Evolutionary conservation across 2,329 filamentous ascomycete species (phyloP), one percentile per base, ranked within the genome.

Genomic region (Fusarium cicatricum): DNA sequence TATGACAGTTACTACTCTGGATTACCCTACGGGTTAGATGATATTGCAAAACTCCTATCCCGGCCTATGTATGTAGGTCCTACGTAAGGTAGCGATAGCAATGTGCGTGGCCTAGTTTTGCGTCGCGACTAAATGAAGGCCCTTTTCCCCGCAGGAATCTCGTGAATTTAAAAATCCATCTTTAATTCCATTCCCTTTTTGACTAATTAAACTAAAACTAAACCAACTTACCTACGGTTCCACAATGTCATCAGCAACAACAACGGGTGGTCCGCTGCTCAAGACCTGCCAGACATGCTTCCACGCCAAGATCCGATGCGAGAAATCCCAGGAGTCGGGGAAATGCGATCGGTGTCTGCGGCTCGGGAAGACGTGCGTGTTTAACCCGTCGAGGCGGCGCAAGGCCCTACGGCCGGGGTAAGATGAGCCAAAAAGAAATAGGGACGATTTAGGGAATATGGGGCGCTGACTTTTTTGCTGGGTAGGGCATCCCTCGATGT

Each of bases 241-340:
- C 17, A 16, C 26, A 19, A 62, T 62, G 60, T 43, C 60, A 6
- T 62, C 60, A 5, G 53, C n/a, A n/a, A n/a, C n/a, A n/a, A n/a
- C n/a, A n/a, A n/a, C n/a, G n/a, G n/a, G n/a, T n/a, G 56, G 64
- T 8, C 9, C 55, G 28, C 40, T 68, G 37, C 56, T 68, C 29
- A 73, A 72, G 46, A 74, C 72, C 8, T 74, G 72, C 36, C 71
- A 73, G 53, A 71, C 71, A 17, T 74, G 72, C 52, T 72, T 72
- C 47, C 69, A 71, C 19, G 72, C 72, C 46, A 74, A 74, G 38
- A 74, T 74, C n/a, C 62, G 70, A 14, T 74, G 72, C 51, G 66
- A 71, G 38, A 72, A 70, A 34, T 69, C 72, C 1, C 70, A 74
- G 16, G 65, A 72, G n/a, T 71, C 71, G 10, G 68, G 61, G 19